Conservation (phyloP, 1,284 basidiomycete genomes). For the Moesziomyces aphidis region DNA sequence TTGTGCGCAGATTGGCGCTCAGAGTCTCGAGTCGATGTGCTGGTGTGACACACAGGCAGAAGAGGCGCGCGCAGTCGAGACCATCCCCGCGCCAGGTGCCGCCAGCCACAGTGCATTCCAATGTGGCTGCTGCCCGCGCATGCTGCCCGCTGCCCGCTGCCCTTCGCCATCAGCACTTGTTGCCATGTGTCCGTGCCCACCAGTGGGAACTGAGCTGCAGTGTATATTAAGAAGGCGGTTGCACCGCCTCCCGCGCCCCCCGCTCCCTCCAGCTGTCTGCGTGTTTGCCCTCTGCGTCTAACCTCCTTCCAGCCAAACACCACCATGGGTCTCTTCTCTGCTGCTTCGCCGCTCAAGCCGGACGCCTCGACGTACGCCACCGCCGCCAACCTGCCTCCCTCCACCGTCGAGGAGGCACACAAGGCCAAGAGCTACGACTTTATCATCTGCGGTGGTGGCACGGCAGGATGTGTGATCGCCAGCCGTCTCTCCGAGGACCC, state of each 20-base stretch:
- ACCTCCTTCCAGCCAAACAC: background rate
- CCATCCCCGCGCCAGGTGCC: too few relatives aligned
- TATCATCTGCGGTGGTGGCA: constrained; percentile 58
- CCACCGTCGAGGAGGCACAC: constrained; percentile 32
- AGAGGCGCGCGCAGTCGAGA: too few relatives aligned
- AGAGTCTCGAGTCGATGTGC: too few relatives aligned
- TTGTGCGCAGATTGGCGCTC: too few relatives aligned
- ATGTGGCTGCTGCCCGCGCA: too few relatives aligned
- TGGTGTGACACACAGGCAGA: too few relatives aligned
- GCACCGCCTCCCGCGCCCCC: background rate
- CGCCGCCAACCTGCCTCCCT: constrained; percentile 31
- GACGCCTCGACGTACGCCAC: constrained; percentile 44
- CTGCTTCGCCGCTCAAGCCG: constrained; percentile 17
- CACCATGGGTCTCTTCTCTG: constrained; percentile 47
- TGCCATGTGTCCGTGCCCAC: too few relatives aligned
- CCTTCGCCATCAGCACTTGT: too few relatives aligned
- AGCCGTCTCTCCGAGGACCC: constrained; percentile 52
- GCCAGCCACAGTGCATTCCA: too few relatives aligned
- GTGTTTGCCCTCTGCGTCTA: background rate
- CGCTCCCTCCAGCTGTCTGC: background rate
- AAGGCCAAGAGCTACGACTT: constrained; percentile 49
- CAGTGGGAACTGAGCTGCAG: too few relatives aligned
- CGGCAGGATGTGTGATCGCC: constrained; percentile 57
- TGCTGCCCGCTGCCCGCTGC: too few relatives aligned
- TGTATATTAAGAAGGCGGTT: too few relatives aligned